Evolutionary conservation across 2,329 filamentous ascomycete species (phyloP), one percentile per base, ranked within the genome.

Genomic region (Colletotrichum euphorbiae): DNA sequence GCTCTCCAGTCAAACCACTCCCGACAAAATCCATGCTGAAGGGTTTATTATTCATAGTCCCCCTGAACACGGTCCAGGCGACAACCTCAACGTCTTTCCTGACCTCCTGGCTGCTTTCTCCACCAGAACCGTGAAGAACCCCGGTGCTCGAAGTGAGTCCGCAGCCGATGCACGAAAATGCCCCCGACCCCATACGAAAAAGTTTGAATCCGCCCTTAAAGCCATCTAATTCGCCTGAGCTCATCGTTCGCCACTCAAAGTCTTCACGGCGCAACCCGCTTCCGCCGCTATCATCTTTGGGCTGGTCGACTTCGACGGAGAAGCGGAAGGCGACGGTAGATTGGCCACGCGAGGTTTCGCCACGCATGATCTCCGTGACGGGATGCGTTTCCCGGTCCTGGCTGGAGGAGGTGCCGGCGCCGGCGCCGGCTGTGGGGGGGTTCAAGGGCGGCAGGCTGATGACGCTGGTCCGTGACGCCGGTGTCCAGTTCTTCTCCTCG

Each of bases 201-300:
- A 63, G 60, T 15, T 48, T 42, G 28, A 38, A 63, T 15, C 31
- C 21, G 1, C n/a, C n/a, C 19, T 50, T 63, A 40, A 48, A 31
- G 24, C 21, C 61, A 13, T 17, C 2, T 3, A 48, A n/a, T 17
- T 46, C 54, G 4, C n/a, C 24, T 7, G 31, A 12, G 42, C 33
- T 40, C 4, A 36, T 33, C 19, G 21, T 48, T n/a, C 31, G 48
- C 62, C 62, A 61, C 24, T 61, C 62, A 24, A 63, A 61, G 3
- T 46, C 38, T 28, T 66, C 38, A 9, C 62, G 56, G 4, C n/a
- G 36, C 12, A 61, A 7, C 31, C n/a, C 15, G 38, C 31, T 24
- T 36, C 33, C 33, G 33, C 33, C 33, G 33, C 33, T 36, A 4
- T 36, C 33, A 36, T 36, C 33, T 36, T 36, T 36, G 28, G n/a